Evolutionary conservation across 1,284 basidiomycete genomes (phyloP), one percentile per base, ranked within the genome.

Genomic region (Boletus sp.): DNA sequence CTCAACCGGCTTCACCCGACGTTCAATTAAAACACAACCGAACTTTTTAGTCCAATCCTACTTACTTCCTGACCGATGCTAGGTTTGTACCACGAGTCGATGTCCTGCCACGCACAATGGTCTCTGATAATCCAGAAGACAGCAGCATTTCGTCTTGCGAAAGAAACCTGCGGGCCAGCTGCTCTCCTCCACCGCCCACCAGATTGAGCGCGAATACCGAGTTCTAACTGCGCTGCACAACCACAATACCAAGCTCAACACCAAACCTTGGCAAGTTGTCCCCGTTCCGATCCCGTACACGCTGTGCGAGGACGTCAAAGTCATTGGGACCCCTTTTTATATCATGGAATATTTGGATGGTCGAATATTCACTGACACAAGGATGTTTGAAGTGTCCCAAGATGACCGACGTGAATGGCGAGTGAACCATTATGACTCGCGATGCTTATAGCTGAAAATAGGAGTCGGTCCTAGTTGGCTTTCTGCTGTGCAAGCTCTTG

Each of bases 341-440:
- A 77, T 98, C 32, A 97, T 97, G 94, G 86, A 95, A 65, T 97
- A 90, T 64, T 65, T 97, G 42, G 82, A 93, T 39, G 95, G 94
- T 0, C 76, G 95, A 36, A 95, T 97, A 61, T 97, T 97, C 69
- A 89, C 90, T 8, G 87, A 97, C 66, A 74, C 81, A 12, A 70
- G 80, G 48, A 86, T 97, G 82, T 79, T 79, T 0, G 81, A 87
- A 55, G 69, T 92, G 6, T 64, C 74, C 30, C 71, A 76, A 8
- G 62, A 78, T 42, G 84, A 88, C 58, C 70, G 88, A 54, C 72
- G 74, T 43, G 80, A 86, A 67, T 91, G 89, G 91, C 88, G 57
- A 48, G 60, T 41, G 8, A 29, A 41, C n/a, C 4, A 20, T 34
- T 16, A 20, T 17, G 7, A 34, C n/a, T 20, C 14, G 5, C 4